Percentiles rank a stretch among this genome's conserved stretches.
These are phyloP conservation scores for Brachypodium distachyon DNA, from an alignment of 202 grass and related monocot genomes.

Conservation along the genomic window DNA sequence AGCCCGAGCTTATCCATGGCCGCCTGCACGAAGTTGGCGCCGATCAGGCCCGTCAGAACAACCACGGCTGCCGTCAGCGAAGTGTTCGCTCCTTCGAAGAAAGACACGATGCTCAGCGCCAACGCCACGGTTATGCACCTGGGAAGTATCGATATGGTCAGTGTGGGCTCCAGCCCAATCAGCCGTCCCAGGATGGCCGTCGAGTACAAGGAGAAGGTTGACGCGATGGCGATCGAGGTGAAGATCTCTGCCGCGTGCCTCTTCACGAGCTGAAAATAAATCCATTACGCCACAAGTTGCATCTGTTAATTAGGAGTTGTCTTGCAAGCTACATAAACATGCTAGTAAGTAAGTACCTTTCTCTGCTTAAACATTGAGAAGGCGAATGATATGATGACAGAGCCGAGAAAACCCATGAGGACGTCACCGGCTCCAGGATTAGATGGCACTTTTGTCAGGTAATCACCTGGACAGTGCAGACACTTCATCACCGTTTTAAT, in stretches of 20 bases:
- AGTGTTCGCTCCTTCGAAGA: slow-evolving; percentile 91
- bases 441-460: slow-evolving; percentile 70
- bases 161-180: slow-evolving; percentile 54
- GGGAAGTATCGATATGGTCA: slow-evolving; percentile 79
- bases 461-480: slow-evolving; percentile 70
- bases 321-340: neutral
- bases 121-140: slow-evolving; percentile 95
- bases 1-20: slow-evolving; percentile 82
- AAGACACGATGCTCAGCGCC: slow-evolving; percentile 93
- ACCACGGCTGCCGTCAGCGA: slow-evolving; percentile 88
- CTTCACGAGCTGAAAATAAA: slow-evolving; percentile 69
- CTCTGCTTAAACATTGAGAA: slow-evolving; percentile 99
- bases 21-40: slow-evolving; percentile 87
- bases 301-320: too few relatives aligned
- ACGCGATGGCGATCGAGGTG: slow-evolving; percentile 69
- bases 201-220: slow-evolving; percentile 78
- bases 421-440: slow-evolving; percentile 91
- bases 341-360: slow-evolving; percentile 27
- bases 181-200: slow-evolving; percentile 70
- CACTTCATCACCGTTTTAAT: too few relatives aligned
- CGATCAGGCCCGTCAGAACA: slow-evolving; percentile 83
- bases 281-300: neutral
- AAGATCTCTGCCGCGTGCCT: slow-evolving; percentile 93
- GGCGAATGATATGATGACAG: slow-evolving; percentile 91
- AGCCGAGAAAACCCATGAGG: slow-evolving; percentile 94